Base-by-base conservation (phyloP, 192 early-diverging fungal genomes). In the Coemansia sp. region DNA sequence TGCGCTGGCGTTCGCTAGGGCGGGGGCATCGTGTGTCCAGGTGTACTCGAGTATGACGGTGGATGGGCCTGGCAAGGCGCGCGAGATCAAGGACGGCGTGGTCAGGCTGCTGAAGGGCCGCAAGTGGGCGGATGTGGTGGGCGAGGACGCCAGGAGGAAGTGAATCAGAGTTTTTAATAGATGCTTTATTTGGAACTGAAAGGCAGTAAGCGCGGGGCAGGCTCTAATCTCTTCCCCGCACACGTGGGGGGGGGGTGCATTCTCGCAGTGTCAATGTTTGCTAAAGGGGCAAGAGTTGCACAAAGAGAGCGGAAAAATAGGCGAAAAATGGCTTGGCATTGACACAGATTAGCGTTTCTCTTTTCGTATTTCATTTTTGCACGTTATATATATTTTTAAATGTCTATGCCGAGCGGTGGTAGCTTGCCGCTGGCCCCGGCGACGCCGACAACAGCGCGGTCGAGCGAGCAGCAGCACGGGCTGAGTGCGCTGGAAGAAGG, bases 21-120 rank as follows among this genome's bases (percentile, higher is more conserved):
- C 95, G 1, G 95, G 95, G 9, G 95, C 95, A 12, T 85, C 83
- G 23, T 65, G 86, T 64, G 88, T 95, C 3, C 94, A 96, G 79
- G 53, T 96, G 16, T 95, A 94, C 76, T 92, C 91, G 37, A 83
- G 79, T 57, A 84, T 95, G 82, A 84, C 79, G 12, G 91, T 84
- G 48, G 85, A 89, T 37, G 94, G 95, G 12, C 92, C 91, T 2
- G 92, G 93, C 7, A 72, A 94, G 28, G 85, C 84, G n/a, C 83
- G 85, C 48, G 85, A 88, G 42, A 87, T 94, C 65, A 96, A 96
- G 76, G 85, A 89, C 61, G 93, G 80, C 7, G 76, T 95, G 39
- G 70, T 89, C 16, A 76, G 83, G 36, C 76, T 84, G 64, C 77
- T 96, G 68, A 76, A 88, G 55, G 90, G 90, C 11, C 86, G 85